phyloP scores from a whole-genome alignment of 768 basidiomycete genomes.

The Boletus reticuloceps region DNA sequence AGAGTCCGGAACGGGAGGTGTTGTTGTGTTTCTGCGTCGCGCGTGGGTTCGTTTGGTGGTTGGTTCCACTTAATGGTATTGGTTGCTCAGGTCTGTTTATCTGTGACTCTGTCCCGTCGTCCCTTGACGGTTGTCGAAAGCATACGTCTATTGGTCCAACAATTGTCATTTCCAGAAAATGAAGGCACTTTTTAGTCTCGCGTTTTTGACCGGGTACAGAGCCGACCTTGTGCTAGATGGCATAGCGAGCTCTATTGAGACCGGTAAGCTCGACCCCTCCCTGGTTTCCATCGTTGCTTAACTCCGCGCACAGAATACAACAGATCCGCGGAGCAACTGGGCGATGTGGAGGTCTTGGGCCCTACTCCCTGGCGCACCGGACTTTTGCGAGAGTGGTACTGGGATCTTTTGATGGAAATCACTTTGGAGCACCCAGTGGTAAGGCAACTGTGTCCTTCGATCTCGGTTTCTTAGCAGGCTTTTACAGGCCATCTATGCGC shows the following conservation, averaged over 20 bases:
- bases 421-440: conserved; percentile 38
- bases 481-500: conserved; percentile 23
- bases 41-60: conserved; percentile 30
- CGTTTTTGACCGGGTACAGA: conserved; percentile 37
- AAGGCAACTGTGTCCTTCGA: not conserved
- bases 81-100: conserved; percentile 34
- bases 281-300: not conserved
- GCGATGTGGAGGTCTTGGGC: conserved; percentile 27
- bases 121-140: conserved; percentile 16
- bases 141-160: conserved; percentile 40
- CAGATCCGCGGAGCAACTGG: conserved; percentile 30
- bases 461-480: not conserved
- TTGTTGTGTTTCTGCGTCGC: conserved; percentile 27
- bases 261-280: conserved; percentile 23
- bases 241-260: conserved; percentile 24
- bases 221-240: conserved; percentile 39
- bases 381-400: conserved; percentile 34
- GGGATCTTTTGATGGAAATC: conserved; percentile 31
- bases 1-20: conserved; percentile 27
- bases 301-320: conserved; percentile 34
- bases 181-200: conserved; percentile 36
- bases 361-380: conserved; percentile 19
- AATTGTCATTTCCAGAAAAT: conserved; percentile 38
- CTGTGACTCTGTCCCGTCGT: not conserved
- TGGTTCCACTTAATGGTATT: conserved; percentile 35